A percentile compares a stretch with the other conserved stretches of the same genome.
Conservation (phyloP, 352 stramenopile species). For the Phytophthora pinifolia region DNA sequence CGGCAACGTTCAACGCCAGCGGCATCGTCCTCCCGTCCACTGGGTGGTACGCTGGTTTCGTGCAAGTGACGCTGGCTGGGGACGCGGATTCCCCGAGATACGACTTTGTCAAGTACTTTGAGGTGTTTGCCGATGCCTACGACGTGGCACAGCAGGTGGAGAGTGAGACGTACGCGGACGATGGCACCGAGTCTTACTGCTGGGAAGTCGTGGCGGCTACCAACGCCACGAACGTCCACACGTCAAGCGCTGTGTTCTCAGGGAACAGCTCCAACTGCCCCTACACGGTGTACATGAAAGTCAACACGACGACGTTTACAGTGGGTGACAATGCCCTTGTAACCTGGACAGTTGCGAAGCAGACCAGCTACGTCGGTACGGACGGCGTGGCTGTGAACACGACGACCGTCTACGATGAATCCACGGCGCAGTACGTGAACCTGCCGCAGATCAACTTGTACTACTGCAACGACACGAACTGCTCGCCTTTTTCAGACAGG, state of each 20-base stretch:
- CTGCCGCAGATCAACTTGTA: constrained; percentile 46
- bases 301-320: constrained; percentile 29
- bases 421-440: constrained; percentile 32
- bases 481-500: constrained; percentile 43
- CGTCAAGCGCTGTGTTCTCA: constrained; percentile 34
- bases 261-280: constrained; percentile 42
- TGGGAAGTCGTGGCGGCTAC: constrained; percentile 39
- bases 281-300: constrained; percentile 39
- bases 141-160: constrained; percentile 25
- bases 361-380: constrained; percentile 9
- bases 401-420: constrained; percentile 38
- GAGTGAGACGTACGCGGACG: constrained; percentile 26
- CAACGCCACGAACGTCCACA: constrained; percentile 20
- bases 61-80: constrained; percentile 46
- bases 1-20: constrained; percentile 36
- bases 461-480: constrained; percentile 42
- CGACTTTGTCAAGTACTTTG: constrained; percentile 58
- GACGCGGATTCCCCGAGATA: constrained; percentile 34
- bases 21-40: constrained; percentile 31
- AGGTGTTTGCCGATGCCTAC: constrained; percentile 38
- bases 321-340: constrained; percentile 20
- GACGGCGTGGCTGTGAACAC: constrained; percentile 27
- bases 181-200: constrained; percentile 44
- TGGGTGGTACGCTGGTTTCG: constrained; percentile 42
- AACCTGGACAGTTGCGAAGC: constrained; percentile 36